These are phyloP conservation scores for Hericium coralloides DNA, from an alignment of 768 basidiomycete species.

Conservation along the genomic window DNA sequence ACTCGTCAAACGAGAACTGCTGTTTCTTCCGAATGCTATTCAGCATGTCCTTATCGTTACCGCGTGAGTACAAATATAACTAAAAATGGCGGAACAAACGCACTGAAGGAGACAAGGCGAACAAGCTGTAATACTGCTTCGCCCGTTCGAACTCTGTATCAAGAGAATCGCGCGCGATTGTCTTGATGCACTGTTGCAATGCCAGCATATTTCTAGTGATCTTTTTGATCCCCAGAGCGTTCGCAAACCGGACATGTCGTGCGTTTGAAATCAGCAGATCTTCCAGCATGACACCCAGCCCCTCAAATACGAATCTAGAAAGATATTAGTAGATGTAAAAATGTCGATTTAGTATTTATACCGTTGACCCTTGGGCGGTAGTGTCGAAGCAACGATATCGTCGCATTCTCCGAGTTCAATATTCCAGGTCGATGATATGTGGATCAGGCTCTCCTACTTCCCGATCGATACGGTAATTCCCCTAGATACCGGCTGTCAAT, in stretches of 20 bases:
- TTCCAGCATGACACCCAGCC: conserved; percentile 80
- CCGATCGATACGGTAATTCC: conserved; percentile 72
- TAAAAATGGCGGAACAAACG: conserved; percentile 13
- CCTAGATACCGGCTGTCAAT: conserved; percentile 35
- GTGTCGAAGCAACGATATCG: conserved; percentile 50
- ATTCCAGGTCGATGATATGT: conserved; percentile 77
- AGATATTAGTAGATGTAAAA: conserved; percentile 7
- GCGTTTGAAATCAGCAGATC: conserved; percentile 71
- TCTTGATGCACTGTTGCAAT: conserved; percentile 84
- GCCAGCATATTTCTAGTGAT: conserved; percentile 84
- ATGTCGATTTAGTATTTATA: conserved; percentile 28
- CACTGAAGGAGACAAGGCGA: conserved; percentile 67
- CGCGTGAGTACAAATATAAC: background rate
- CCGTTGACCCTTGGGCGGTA: conserved; percentile 61
- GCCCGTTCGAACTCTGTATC: conserved; percentile 68
- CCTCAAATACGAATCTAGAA: conserved; percentile 77
- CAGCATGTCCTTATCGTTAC: conserved; percentile 55
- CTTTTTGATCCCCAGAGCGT: conserved; percentile 74
- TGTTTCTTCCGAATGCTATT: conserved; percentile 54
- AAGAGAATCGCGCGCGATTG: conserved; percentile 50
- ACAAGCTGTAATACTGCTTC: conserved; percentile 76
- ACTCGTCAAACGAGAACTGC: conserved; percentile 83
- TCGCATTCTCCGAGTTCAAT: conserved; percentile 69
- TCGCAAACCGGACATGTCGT: conserved; percentile 58
- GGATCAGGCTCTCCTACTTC: conserved; percentile 91